These are phyloP conservation scores for Conidiobolus incongruus DNA, from an alignment of 371 early-diverging fungal species.

Conservation along the genomic window DNA sequence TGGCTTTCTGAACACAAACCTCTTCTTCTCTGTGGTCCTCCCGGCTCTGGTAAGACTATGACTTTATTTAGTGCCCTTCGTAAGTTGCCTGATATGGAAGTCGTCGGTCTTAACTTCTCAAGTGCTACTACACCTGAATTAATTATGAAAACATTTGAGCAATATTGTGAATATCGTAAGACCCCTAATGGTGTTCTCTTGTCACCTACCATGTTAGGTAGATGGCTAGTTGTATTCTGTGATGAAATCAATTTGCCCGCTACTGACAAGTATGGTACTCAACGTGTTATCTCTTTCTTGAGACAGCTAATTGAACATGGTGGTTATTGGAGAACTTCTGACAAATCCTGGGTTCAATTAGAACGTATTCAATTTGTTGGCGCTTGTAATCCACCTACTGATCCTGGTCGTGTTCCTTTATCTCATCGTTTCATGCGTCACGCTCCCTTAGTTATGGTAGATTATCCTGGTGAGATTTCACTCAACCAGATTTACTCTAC, in stretches of 20 bases:
- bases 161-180: slow-evolving; percentile 93
- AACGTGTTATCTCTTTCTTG: slow-evolving; percentile 89
- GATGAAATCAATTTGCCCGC: slow-evolving; percentile 98
- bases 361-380: slow-evolving; percentile 97
- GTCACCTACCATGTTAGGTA: slow-evolving; percentile 61
- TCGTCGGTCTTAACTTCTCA: slow-evolving; percentile 94
- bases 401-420: slow-evolving; percentile 92
- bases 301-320: slow-evolving; percentile 87
- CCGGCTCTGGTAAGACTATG: slow-evolving; percentile 98
- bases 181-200: slow-evolving; percentile 80
- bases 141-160: slow-evolving; percentile 89
- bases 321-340: slow-evolving; percentile 86
- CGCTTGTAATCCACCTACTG: slow-evolving; percentile 98
- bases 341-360: slow-evolving; percentile 79
- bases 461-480: slow-evolving; percentile 87
- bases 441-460: slow-evolving; percentile 91
- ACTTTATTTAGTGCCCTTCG: slow-evolving; percentile 90
- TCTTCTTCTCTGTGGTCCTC: slow-evolving; percentile 91
- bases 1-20: slow-evolving; percentile 93
- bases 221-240: slow-evolving; percentile 96
- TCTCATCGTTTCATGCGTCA: slow-evolving; percentile 91
- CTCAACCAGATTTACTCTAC: slow-evolving; percentile 90
- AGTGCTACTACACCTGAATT: slow-evolving; percentile 92
- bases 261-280: slow-evolving; percentile 90
- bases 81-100: slow-evolving; percentile 86